A percentile compares a stretch with the other conserved stretches of the same genome.
Evolutionary conservation across 805 yeast species (phyloP).

Genomic region (Pichia deserticola): DNA sequence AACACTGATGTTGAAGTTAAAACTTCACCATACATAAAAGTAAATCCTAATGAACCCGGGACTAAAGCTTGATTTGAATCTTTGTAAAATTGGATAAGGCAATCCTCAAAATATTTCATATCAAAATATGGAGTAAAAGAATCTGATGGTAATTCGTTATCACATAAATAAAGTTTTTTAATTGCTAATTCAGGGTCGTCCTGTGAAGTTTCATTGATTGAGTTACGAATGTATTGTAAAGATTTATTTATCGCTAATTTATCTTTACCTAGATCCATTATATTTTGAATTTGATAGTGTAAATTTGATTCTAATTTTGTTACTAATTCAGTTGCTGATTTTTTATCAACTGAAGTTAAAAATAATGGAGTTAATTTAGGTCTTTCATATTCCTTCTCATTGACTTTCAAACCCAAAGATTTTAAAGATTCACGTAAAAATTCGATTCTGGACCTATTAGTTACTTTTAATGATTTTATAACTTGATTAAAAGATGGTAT

Average conservation of each 20-base stretch:
- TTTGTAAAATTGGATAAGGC: slow-evolving; percentile 31
- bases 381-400: slow-evolving; percentile 37
- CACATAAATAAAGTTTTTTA: slow-evolving; percentile 48
- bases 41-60: slow-evolving; percentile 46
- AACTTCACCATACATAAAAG: slow-evolving; percentile 75
- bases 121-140: slow-evolving; percentile 69
- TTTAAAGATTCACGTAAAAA: slow-evolving; percentile 53
- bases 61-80: slow-evolving; percentile 11
- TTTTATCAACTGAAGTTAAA: slow-evolving; percentile 37
- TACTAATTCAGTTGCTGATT: slow-evolving; percentile 28
- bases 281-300: slow-evolving; percentile 33
- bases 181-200: slow-evolving; percentile 50
- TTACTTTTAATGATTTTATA: slow-evolving; percentile 32
- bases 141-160: slow-evolving; percentile 36
- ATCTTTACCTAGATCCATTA: slow-evolving; percentile 48
- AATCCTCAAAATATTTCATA: slow-evolving; percentile 44
- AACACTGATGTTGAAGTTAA: slow-evolving; percentile 80
- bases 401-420: slow-evolving; percentile 65
- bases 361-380: slow-evolving; percentile 69
- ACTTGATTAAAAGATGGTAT: slow-evolving; percentile 26
- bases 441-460: slow-evolving; percentile 41
- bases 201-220: slow-evolving; percentile 28
- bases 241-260: slow-evolving; percentile 44
- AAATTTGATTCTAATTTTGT: slow-evolving; percentile 24
- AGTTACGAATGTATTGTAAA: slow-evolving; percentile 19